Conservation (phyloP, 1,139 yeast species). For the Protomyces pachydermus region DNA sequence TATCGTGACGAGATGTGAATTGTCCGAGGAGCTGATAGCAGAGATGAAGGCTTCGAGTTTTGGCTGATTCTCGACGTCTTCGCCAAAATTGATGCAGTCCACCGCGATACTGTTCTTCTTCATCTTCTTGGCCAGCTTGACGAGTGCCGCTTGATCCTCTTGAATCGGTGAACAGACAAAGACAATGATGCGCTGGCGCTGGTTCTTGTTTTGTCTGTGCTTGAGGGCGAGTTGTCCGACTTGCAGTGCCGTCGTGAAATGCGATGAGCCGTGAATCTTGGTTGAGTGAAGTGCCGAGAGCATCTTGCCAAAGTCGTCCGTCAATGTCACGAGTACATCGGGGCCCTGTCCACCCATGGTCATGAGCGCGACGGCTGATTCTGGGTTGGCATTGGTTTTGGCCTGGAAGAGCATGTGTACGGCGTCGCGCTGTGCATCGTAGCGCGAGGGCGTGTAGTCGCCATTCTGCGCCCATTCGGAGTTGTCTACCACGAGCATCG, state of each 20-base stretch:
- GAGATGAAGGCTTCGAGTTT: conserved; percentile 76
- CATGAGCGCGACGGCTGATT: conserved; percentile 84
- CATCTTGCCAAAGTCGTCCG: conserved; percentile 81
- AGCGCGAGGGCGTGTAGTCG: conserved; percentile 82
- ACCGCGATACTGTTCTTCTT: conserved; percentile 89
- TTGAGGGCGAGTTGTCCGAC: conserved; percentile 96
- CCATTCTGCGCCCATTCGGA: conserved; percentile 96
- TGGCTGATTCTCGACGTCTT: conserved; percentile 68
- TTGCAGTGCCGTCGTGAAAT: conserved; percentile 79
- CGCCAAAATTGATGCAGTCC: conserved; percentile 90
- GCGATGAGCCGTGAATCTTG: conserved; percentile 62
- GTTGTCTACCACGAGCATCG: conserved; percentile 59
- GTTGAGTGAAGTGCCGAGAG: conserved; percentile 84
- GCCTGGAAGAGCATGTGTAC: conserved; percentile 82
- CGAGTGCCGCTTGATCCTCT: conserved; percentile 67
- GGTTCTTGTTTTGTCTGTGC: conserved; percentile 92
- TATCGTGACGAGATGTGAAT: conserved; percentile 74
- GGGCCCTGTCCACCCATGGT: conserved; percentile 55
- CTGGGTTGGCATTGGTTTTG: conserved; percentile 85
- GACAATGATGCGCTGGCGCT: conserved; percentile 80
- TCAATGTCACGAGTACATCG: conserved; percentile 77
- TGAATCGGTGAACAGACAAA: conserved; percentile 84
- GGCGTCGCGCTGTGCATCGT: conserved; percentile 91
- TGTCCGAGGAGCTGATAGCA: conserved; percentile 70
- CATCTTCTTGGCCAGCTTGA: conserved; percentile 82